Base-by-base conservation (phyloP, 352 stramenopile species). In the Pythium apleroticum region DNA sequence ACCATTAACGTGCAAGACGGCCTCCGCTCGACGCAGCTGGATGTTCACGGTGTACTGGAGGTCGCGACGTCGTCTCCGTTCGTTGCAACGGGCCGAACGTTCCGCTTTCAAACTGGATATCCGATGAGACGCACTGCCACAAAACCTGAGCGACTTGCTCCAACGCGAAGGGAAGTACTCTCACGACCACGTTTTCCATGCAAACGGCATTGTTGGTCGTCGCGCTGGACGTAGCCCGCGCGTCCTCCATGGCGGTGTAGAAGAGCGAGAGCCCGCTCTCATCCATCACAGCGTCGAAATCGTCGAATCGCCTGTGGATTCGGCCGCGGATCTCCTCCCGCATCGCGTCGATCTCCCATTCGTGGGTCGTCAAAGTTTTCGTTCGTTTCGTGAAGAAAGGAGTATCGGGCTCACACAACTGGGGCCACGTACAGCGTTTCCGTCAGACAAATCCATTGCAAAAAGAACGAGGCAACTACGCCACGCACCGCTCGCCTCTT, bases 401-500 rank as follows among this genome's bases (percentile, higher is more conserved):
- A 4, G 14, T 20, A 20, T 46, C 14, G 15, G 19, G 19, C 12
- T 46, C 19, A 17, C 11, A 39, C 17, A 17, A 50, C 19, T 27
- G 30, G 4, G 9, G 30, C 30, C 4, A 33, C 4, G 9, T 9
- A 33, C n/a, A n/a, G n/a, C n/a, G n/a, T n/a, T n/a, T n/a, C n/a
- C 30, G 30, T 33, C 30, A 33, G 9, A 33, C 30, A 33, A 33
- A 33, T 4, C 30, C 30, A 33, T n/a, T n/a, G n/a, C n/a, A n/a
- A n/a, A n/a, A n/a, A n/a, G n/a, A n/a, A n/a, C n/a, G n/a, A n/a
- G n/a, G n/a, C n/a, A n/a, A n/a, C n/a, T n/a, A n/a, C n/a, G n/a
- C 30, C 9, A 33, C 27, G 6, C 63, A 80, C 74, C 65, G 56
- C 43, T 31, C 69, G 75, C 69, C 82, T 81, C 8, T 64, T 45